Percentiles rank a stretch among this genome's conserved stretches.
phyloP scores from a whole-genome alignment of 2,329 filamentous ascomycete genomes.

The Phaeoacremonium minimum region DNA sequence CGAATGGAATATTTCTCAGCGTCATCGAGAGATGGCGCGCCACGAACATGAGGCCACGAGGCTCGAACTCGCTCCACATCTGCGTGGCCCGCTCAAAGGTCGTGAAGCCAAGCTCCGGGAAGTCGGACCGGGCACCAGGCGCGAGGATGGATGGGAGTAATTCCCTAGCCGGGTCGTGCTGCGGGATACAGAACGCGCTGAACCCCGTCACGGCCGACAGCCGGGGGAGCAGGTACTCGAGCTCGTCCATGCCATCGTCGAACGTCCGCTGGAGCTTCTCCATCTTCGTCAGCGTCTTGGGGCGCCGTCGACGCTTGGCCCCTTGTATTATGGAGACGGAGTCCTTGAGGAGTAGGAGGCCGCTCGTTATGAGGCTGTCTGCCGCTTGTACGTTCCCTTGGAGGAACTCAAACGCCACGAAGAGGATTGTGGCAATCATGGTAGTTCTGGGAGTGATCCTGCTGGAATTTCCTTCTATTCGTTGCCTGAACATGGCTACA shows the following conservation, averaged over 20 bases:
- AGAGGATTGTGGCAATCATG: slow-evolving; percentile 19
- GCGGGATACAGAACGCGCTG: background rate
- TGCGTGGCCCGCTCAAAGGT: no score
- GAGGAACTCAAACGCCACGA: slow-evolving; percentile 22
- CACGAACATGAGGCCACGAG: no score
- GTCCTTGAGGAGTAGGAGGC: no score
- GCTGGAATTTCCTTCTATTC: slow-evolving; percentile 13
- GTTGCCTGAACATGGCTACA: slow-evolving; percentile 14
- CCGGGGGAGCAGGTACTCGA: slow-evolving; percentile 1
- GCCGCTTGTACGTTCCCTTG: slow-evolving; percentile 21
- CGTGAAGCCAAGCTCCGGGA: no score
- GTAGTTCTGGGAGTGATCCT: slow-evolving; percentile 14
- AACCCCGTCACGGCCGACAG: slow-evolving; percentile 1
- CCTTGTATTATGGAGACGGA: no score
- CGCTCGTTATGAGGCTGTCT: slow-evolving; percentile 17
- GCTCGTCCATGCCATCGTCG: background rate
- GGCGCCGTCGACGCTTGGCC: no score
- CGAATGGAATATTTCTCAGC: no score
- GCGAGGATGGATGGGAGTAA: no score
- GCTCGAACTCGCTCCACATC: no score
- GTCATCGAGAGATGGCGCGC: no score
- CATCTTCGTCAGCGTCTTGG: slow-evolving; percentile 14
- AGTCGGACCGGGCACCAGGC: no score
- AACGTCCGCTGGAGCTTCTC: background rate
- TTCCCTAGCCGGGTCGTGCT: no score